These are phyloP conservation scores for Exobasidium cylindrosporum DNA, from an alignment of 1,284 basidiomycete species.

Conservation along the genomic window DNA sequence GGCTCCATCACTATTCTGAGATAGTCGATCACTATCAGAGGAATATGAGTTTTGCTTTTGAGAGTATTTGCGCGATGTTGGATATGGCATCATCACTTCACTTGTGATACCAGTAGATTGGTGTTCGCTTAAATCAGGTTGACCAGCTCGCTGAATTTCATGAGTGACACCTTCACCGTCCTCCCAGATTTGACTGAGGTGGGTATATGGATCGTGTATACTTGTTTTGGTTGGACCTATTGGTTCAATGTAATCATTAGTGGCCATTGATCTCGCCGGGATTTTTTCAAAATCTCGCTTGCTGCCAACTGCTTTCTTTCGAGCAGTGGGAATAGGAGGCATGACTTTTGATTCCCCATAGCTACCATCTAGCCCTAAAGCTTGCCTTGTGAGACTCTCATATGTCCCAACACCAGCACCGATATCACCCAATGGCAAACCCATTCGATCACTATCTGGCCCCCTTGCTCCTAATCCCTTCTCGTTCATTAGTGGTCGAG, in stretches of 20 bases:
- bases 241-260: neutral
- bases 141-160: neutral
- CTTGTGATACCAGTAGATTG: neutral
- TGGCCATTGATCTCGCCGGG: neutral
- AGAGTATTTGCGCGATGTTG: too few species aligned
- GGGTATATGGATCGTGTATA: conserved; percentile 4
- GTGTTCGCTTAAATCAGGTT: neutral
- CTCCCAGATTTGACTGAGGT: conserved; percentile 4
- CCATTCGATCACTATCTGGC: conserved; percentile 4
- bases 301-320: neutral
- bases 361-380: neutral
- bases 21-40: too few species aligned
- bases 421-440: neutral
- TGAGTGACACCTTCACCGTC: neutral
- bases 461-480: neutral
- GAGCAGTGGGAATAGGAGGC: neutral
- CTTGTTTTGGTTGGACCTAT: neutral
- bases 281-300: neutral
- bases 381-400: neutral
- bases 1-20: too few species aligned
- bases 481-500: neutral
- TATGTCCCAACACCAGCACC: neutral
- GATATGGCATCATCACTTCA: conserved; percentile 10
- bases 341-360: neutral
- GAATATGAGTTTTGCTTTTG: too few species aligned